Conservation (phyloP, 2,329 filamentous ascomycete genomes). For the Trichoderma asperellum region DNA sequence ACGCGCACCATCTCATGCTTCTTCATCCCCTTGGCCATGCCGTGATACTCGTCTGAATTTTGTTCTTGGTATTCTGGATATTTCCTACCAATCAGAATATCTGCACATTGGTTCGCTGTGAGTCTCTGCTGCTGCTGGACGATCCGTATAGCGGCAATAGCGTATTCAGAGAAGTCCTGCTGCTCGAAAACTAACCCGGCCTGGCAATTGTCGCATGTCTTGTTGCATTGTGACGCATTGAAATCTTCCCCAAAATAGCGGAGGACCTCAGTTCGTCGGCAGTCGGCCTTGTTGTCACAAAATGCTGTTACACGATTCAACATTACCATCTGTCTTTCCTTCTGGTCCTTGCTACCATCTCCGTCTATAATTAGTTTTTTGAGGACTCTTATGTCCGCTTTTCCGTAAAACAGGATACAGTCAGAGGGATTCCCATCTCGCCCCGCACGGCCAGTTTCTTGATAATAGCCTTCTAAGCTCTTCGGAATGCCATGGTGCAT, state of each 20-base stretch:
- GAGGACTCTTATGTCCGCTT: conserved; percentile 72
- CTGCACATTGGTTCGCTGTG: conserved; percentile 80
- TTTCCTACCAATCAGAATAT: conserved; percentile 75
- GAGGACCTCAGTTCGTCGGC: conserved; percentile 83
- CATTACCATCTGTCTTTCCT: conserved; percentile 83
- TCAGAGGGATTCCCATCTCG: conserved; percentile 85
- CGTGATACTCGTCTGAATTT: conserved; percentile 63
- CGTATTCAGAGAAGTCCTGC: conserved; percentile 77
- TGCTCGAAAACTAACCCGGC: conserved; percentile 71
- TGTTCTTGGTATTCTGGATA: conserved; percentile 60
- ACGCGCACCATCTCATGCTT: conserved; percentile 80
- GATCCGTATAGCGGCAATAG: conserved; percentile 70
- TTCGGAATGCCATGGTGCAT: conserved; percentile 93
- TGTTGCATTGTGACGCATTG: conserved; percentile 68
- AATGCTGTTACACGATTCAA: conserved; percentile 82
- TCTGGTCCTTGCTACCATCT: conserved; percentile 76
- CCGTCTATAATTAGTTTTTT: conserved; percentile 83
- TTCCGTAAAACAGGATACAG: conserved; percentile 89
- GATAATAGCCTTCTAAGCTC: conserved; percentile 96
- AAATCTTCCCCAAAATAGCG: conserved; percentile 95
- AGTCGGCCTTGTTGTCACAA: conserved; percentile 87
- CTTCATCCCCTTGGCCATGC: conserved; percentile 69
- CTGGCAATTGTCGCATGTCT: conserved; percentile 87
- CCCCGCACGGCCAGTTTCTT: conserved; percentile 94
- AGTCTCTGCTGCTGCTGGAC: conserved; percentile 65